phyloP scores from a whole-genome alignment of 1,284 basidiomycete species.

The Ceratobasidium sp. region DNA sequence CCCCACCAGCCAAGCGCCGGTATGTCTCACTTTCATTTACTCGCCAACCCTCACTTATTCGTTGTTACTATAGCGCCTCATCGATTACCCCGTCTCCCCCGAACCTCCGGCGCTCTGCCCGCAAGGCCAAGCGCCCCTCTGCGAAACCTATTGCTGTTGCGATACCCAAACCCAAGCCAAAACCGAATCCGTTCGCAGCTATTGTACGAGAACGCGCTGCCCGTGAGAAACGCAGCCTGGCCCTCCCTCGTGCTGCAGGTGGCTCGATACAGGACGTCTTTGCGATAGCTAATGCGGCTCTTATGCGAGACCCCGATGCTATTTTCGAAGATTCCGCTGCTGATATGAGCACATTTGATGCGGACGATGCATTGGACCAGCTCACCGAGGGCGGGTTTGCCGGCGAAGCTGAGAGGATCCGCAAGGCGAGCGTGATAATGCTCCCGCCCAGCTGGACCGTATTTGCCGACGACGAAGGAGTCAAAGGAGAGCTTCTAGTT shows the following conservation, averaged over 20 bases:
- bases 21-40: slow-evolving; percentile 8
- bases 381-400: slow-evolving; percentile 36
- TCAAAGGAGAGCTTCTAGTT: background rate
- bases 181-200: slow-evolving; percentile 23
- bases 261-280: slow-evolving; percentile 22
- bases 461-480: background rate
- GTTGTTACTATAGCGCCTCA: slow-evolving; percentile 16
- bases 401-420: slow-evolving; percentile 23
- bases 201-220: slow-evolving; percentile 9
- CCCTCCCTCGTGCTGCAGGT: slow-evolving; percentile 29
- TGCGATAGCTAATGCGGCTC: slow-evolving; percentile 24
- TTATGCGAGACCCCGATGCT: slow-evolving; percentile 37
- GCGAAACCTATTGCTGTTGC: background rate
- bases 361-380: slow-evolving; percentile 20
- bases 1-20: slow-evolving; percentile 29
- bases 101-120: background rate
- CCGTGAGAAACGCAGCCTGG: slow-evolving; percentile 23
- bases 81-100: slow-evolving; percentile 23
- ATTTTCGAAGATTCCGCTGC: slow-evolving; percentile 7
- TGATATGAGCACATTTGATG: slow-evolving; percentile 14
- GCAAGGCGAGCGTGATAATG: background rate
- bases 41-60: slow-evolving; percentile 1
- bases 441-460: background rate
- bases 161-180: slow-evolving; percentile 5
- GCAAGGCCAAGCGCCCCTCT: background rate